Conservation (phyloP, 305 asterid genomes). For the Solanum aculeatissimum region DNA sequence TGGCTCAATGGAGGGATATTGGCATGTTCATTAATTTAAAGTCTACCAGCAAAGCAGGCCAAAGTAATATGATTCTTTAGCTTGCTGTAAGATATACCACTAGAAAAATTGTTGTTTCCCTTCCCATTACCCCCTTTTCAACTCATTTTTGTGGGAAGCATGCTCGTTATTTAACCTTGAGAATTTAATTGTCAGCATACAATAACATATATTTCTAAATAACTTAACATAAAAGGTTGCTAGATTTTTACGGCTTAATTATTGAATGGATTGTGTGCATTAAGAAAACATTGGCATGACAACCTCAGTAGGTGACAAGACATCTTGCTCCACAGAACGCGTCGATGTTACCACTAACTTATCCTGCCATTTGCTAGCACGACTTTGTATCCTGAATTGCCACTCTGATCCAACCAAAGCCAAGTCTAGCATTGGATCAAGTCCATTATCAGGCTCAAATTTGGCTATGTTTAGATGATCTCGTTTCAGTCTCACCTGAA, state of each 20-base stretch:
- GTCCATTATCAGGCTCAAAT: constrained; percentile 96
- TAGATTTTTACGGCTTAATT: background rate
- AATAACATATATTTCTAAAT: background rate
- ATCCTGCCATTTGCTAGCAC: constrained; percentile 99
- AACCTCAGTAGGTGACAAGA: constrained; percentile 95
- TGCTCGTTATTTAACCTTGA: background rate
- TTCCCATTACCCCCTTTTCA: background rate
- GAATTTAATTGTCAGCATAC: background rate
- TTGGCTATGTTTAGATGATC: constrained; percentile 95
- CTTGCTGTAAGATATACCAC: background rate
- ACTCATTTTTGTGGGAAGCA: background rate
- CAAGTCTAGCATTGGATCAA: constrained; percentile 86
- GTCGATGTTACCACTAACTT: constrained; percentile 91
- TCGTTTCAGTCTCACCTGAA: constrained; percentile 91
- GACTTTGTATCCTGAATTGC: constrained; percentile 98
- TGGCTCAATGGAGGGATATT: background rate
- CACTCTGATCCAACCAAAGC: constrained; percentile 98
- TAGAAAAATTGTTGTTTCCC: background rate
- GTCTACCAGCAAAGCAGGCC: background rate
- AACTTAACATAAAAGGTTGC: background rate
- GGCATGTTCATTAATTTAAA: background rate
- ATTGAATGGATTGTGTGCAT: background rate
- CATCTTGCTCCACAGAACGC: constrained; percentile 93
- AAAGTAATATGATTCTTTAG: background rate
- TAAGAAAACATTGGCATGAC: background rate